phyloP scores from a whole-genome alignment of 108 stramenopile species.

The Fistulifera pelliculosa region DNA sequence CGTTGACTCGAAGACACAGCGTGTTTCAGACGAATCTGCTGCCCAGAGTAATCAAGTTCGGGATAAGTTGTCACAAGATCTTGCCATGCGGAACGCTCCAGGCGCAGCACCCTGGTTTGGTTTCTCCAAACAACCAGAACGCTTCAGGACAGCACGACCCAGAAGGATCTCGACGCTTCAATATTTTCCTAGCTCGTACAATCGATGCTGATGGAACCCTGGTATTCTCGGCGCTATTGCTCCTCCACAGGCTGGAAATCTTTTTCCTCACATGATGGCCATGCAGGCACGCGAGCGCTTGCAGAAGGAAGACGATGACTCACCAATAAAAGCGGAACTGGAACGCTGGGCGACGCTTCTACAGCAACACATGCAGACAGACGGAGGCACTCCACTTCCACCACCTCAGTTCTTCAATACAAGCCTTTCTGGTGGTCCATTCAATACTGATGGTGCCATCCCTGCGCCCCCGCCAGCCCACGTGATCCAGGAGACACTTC shows the following conservation, averaged over 20 bases:
- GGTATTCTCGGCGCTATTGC: constrained; percentile 83
- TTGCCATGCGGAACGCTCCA: constrained; percentile 3
- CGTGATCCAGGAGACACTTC: constrained; percentile 59
- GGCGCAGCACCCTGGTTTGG: constrained; percentile 32
- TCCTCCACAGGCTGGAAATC: constrained; percentile 79
- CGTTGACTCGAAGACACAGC: constrained; percentile 53
- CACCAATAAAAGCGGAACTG: constrained; percentile 23
- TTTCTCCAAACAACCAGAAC: constrained; percentile 64
- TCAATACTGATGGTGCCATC: constrained; percentile 7
- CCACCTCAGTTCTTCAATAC: constrained; percentile 75
- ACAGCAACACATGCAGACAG: constrained; percentile 20
- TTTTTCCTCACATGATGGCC: constrained; percentile 6
- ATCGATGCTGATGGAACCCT: constrained; percentile 57
- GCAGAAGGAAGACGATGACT: constrained; percentile 30
- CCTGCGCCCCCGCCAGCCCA: constrained; percentile 44
- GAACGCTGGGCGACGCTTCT: constrained; percentile 34
- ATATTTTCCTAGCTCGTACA: constrained; percentile 80
- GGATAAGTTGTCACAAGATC: constrained; percentile 11
- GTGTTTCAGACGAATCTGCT: constrained; percentile 25
- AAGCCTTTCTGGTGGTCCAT: constrained; percentile 35
- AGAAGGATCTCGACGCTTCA: constrained; percentile 81
- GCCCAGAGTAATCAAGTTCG: constrained; percentile 8
- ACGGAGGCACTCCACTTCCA: constrained; percentile 15
- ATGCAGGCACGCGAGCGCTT: constrained; percentile 37
- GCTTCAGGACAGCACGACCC: constrained; percentile 85